These are phyloP conservation scores for Tulasnella sp. DNA, from an alignment of 768 basidiomycete species.

Conservation along the genomic window DNA sequence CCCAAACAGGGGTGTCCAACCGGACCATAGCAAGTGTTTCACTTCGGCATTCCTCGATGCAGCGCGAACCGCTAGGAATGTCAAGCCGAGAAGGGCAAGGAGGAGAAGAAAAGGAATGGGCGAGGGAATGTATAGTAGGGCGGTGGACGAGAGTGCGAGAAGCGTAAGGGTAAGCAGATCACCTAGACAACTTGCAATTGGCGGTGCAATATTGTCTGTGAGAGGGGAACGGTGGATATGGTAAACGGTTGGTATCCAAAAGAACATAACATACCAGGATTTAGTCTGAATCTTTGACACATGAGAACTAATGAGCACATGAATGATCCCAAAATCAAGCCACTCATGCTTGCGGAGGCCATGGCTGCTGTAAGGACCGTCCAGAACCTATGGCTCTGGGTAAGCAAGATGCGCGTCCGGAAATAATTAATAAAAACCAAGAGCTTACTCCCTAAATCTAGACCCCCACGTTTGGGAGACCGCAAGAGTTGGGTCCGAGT, in stretches of 20 bases:
- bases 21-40: constrained; percentile 71
- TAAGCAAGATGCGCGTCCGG: background rate
- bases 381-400: constrained; percentile 56
- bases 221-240: background rate
- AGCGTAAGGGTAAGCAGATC: constrained; percentile 89
- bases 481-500: background rate
- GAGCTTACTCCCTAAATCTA: constrained; percentile 34
- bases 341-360: constrained; percentile 77
- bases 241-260: background rate
- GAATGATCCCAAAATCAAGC: constrained; percentile 83
- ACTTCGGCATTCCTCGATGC: constrained; percentile 71
- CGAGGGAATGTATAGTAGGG: constrained; percentile 22
- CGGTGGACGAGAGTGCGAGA: constrained; percentile 60
- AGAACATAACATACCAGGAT: constrained; percentile 67
- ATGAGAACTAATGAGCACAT: constrained; percentile 84
- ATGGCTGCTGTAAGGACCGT: constrained; percentile 79
- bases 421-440: background rate
- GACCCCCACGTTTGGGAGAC: constrained; percentile 16
- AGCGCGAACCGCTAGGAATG: constrained; percentile 54
- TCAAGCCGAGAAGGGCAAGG: constrained; percentile 49
- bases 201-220: constrained; percentile 92
- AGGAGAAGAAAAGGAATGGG: constrained; percentile 43
- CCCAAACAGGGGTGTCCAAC: constrained; percentile 90
- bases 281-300: constrained; percentile 71
- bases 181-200: constrained; percentile 89